Evolutionary conservation across 1,284 basidiomycete genomes (phyloP), one percentile per base, ranked within the genome.

Genomic region (Garcileccinum viscosum): DNA sequence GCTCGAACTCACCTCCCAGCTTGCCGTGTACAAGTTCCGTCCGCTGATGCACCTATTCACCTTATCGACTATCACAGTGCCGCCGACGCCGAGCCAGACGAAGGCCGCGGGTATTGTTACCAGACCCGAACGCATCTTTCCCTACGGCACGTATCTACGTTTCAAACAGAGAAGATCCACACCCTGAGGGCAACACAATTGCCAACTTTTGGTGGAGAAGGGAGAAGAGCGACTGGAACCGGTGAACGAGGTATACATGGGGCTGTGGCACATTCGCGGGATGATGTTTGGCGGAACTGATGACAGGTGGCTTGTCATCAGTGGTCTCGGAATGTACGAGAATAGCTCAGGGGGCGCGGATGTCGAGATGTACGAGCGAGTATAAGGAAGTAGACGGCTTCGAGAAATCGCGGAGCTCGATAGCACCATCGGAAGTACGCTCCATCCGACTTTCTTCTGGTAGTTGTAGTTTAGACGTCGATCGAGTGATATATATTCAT

Each of bases 81-180:
- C 3, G 85, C 90, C 81, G 76, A 79, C 60, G 33, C 77, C 72
- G 74, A 84, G 60, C 74, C 80, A 72, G 73, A 84, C 70, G 86
- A 81, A 86, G 44, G 88, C 86, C 9, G 87, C 89, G 1, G 72
- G 84, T 91, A 65, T 81, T 90, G 63, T 83, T 90, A 67, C 85
- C 88, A 0, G 75, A 77, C 19, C 79, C 86, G 22, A 87, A 85
- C 66, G 42, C 76, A 4, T 74, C 80, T 7, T 88, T 84, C 77
- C 80, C 85, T 2, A 81, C 76, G 1, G 80, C 85, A 1, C 87
- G 87, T 72, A 80, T 92, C 22, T 92, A 91, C 72, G 78, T 86
- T 8, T 89, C 90, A 1, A 92, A 91, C 75, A 83, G 90, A 38
- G 90, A 91, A 71, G 87, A 90, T 71, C 87, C 88, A 7, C 84